A percentile compares a stretch with the other conserved stretches of the same genome.
These are phyloP conservation scores for Penicillium silybi DNA, from an alignment of 495 filamentous ascomycete species.

Conservation along the genomic window DNA sequence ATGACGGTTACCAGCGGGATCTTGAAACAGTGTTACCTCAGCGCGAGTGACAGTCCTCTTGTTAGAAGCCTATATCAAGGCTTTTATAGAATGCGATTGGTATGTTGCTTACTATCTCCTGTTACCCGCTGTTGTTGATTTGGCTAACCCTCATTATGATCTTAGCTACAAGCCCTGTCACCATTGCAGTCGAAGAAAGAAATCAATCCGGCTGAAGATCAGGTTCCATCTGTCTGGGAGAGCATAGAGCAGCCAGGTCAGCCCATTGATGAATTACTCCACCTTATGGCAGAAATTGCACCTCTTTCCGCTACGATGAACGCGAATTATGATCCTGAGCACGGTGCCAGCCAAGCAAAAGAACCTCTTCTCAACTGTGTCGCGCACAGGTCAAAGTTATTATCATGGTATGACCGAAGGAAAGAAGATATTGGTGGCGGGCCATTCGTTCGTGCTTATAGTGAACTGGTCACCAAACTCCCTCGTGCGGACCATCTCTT, in stretches of 20 bases:
- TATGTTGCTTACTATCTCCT: too few species aligned
- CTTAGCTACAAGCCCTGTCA: constrained; percentile 2
- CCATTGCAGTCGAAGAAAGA: neutral
- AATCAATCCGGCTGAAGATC: neutral
- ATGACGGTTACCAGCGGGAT: constrained; percentile 2
- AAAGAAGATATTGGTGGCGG: neutral
- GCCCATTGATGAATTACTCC: too few species aligned
- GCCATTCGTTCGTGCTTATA: neutral
- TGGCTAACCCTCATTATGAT: neutral
- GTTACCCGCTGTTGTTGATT: too few species aligned
- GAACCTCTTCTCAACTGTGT: neutral
- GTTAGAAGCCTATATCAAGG: too few species aligned
- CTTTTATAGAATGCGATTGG: too few species aligned
- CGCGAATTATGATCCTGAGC: too few species aligned
- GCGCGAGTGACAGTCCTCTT: neutral
- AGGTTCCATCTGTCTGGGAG: too few species aligned
- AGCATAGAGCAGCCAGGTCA: too few species aligned
- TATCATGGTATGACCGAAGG: neutral
- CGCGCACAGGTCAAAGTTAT: neutral
- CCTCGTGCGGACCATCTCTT: constrained; percentile 1
- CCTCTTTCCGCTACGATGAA: too few species aligned
- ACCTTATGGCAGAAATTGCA: too few species aligned
- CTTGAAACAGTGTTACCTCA: neutral
- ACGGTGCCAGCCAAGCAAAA: too few species aligned
- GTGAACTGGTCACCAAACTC: neutral